phyloP scores from a whole-genome alignment of 345 rosid species.

The Brassica cretica region DNA sequence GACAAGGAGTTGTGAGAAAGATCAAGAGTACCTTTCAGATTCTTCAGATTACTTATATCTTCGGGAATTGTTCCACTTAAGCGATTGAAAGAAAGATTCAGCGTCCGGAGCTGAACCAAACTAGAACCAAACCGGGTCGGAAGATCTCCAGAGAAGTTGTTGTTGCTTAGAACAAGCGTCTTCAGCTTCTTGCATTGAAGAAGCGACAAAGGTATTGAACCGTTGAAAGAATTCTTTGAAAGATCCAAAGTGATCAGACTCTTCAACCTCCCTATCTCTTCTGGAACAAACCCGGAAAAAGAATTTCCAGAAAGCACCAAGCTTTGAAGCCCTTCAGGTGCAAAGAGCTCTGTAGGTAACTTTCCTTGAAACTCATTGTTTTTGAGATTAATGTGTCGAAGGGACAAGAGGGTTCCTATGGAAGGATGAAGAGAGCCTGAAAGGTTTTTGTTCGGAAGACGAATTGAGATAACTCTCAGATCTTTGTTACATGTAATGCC shows the following conservation, averaged over 20 bases:
- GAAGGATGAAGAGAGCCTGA: constrained; percentile 61
- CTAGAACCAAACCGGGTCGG: constrained; percentile 47
- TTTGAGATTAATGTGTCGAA: constrained; percentile 63
- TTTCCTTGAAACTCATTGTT: constrained; percentile 62
- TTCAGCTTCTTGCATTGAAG: constrained; percentile 56
- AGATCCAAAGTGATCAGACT: constrained; percentile 60
- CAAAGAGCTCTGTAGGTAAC: constrained; percentile 58
- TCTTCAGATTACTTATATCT: constrained; percentile 57
- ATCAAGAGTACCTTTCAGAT: constrained; percentile 63
- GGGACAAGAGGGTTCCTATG: constrained; percentile 56
- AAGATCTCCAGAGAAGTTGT: constrained; percentile 60
- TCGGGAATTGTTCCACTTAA: constrained; percentile 58
- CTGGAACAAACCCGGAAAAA: constrained; percentile 68
- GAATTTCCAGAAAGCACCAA: constrained; percentile 73
- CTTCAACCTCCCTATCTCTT: constrained; percentile 54
- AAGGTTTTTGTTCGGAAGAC: constrained; percentile 55
- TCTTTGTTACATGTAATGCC: constrained; percentile 61
- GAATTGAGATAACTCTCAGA: constrained; percentile 50
- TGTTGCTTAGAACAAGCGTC: constrained; percentile 57
- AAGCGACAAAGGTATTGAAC: constrained; percentile 52
- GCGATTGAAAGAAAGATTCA: constrained; percentile 64
- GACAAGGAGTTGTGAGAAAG: constrained; percentile 75
- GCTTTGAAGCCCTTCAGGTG: constrained; percentile 57
- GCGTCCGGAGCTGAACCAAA: constrained; percentile 48
- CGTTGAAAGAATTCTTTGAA: constrained; percentile 56